Evolutionary conservation across 805 yeast genomes (phyloP).

Genomic region (Candida ipomoeae): DNA sequence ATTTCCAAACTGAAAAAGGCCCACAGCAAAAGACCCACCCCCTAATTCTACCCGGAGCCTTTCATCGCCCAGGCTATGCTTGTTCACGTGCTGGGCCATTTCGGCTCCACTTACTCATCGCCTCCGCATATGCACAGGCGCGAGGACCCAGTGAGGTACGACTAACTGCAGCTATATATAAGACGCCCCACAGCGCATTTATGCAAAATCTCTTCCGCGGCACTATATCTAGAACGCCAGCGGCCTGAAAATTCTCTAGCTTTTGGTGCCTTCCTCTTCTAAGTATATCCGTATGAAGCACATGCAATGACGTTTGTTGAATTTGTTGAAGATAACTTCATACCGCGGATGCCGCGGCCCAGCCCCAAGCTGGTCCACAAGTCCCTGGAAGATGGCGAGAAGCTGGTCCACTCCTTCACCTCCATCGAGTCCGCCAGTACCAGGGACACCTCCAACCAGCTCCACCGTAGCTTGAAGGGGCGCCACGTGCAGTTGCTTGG

Average conservation of each 20-base stretch:
- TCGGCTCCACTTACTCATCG: neutral
- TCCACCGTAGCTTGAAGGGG: conserved; percentile 48
- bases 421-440: conserved; percentile 11
- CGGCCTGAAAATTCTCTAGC: neutral
- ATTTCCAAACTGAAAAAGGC: no score
- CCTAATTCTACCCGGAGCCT: no score
- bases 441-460: conserved; percentile 10
- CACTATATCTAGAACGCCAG: neutral
- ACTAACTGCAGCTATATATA: neutral
- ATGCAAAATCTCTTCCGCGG: neutral
- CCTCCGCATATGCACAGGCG: neutral
- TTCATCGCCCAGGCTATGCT: no score
- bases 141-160: neutral
- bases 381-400: neutral
- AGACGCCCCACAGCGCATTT: conserved; percentile 2
- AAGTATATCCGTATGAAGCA: neutral
- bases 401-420: conserved; percentile 2
- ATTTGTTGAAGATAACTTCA: conserved; percentile 14
- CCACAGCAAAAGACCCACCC: no score
- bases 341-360: conserved; percentile 15
- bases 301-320: conserved; percentile 4
- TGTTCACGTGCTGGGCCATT: no score
- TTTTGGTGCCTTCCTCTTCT: neutral
- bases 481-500: conserved; percentile 78
- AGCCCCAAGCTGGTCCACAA: neutral